These are phyloP conservation scores for Boletus patriciae DNA, from an alignment of 768 basidiomycete genomes.

Conservation along the genomic window DNA sequence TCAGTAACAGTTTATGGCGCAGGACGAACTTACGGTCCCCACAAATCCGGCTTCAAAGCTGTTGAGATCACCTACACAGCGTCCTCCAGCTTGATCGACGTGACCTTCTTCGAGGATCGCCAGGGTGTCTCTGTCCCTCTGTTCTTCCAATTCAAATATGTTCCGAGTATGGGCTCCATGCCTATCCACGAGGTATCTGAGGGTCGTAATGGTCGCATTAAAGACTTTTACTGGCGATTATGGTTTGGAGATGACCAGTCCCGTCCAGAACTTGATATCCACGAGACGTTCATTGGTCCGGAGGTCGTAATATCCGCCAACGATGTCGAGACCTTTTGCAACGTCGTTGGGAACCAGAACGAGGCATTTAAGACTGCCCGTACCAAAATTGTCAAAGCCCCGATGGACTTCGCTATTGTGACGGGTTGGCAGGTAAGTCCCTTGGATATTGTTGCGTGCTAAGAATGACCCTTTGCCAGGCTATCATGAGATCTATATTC, in stretches of 20 bases:
- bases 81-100: conserved; percentile 55
- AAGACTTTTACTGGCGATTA: conserved; percentile 96
- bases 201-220: conserved; percentile 86
- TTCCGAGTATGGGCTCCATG: conserved; percentile 82
- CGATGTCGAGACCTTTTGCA: conserved; percentile 86
- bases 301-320: conserved; percentile 77
- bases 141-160: conserved; percentile 77
- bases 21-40: conserved; percentile 75
- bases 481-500: conserved; percentile 99
- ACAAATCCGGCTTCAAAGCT: conserved; percentile 78
- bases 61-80: conserved; percentile 66
- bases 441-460: not conserved
- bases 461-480: conserved; percentile 46
- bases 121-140: conserved; percentile 75
- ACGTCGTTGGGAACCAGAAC: conserved; percentile 89
- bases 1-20: conserved; percentile 73
- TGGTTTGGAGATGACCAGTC: conserved; percentile 90
- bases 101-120: conserved; percentile 85
- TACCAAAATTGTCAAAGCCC: conserved; percentile 70
- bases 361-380: conserved; percentile 85
- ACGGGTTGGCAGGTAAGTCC: conserved; percentile 92
- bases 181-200: conserved; percentile 90
- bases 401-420: conserved; percentile 99
- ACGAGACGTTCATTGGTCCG: conserved; percentile 82
- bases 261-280: conserved; percentile 77